Conservation (phyloP, 1,284 basidiomycete genomes). For the Cryptococcus sp. region DNA sequence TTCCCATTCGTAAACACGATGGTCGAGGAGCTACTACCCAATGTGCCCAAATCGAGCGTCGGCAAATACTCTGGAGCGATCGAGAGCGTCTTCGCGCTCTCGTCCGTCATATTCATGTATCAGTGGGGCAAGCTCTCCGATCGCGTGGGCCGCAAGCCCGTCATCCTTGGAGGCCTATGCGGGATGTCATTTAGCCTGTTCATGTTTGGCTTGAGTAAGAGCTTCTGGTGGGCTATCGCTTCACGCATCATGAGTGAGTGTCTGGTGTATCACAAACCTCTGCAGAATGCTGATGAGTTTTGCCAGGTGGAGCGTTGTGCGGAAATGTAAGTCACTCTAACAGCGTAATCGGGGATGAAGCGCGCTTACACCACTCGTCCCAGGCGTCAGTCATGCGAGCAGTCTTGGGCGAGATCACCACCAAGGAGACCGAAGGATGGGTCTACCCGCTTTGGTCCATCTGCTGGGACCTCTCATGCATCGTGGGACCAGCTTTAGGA, state of each 20-base stretch:
- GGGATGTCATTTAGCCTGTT: slow-evolving; percentile 20
- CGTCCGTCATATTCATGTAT: slow-evolving; percentile 26
- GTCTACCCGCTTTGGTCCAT: slow-evolving; percentile 29
- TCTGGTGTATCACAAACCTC: neutral
- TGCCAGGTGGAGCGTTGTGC: slow-evolving; percentile 24
- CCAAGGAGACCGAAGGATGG: slow-evolving; percentile 25
- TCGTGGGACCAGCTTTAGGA: slow-evolving; percentile 25
- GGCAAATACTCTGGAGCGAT: slow-evolving; percentile 28
- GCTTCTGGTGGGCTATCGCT: slow-evolving; percentile 25
- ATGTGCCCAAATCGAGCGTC: slow-evolving; percentile 20
- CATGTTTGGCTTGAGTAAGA: slow-evolving; percentile 27
- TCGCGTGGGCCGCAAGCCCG: slow-evolving; percentile 25
- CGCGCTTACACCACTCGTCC: neutral
- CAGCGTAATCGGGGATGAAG: neutral
- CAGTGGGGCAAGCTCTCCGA: slow-evolving; percentile 31
- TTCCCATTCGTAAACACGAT: slow-evolving; percentile 30
- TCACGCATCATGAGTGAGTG: slow-evolving; percentile 22
- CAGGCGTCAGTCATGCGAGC: slow-evolving; percentile 30
- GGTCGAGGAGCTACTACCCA: slow-evolving; percentile 22
- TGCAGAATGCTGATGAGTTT: neutral
- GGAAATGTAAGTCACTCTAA: slow-evolving; percentile 20
- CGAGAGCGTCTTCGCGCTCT: slow-evolving; percentile 26
- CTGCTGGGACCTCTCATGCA: slow-evolving; percentile 28
- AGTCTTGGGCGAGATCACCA: slow-evolving; percentile 27
- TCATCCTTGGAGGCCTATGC: slow-evolving; percentile 22